Evolutionary conservation across 805 yeast genomes (phyloP).

Genomic region (Tetrapisispora pingtungensis): DNA sequence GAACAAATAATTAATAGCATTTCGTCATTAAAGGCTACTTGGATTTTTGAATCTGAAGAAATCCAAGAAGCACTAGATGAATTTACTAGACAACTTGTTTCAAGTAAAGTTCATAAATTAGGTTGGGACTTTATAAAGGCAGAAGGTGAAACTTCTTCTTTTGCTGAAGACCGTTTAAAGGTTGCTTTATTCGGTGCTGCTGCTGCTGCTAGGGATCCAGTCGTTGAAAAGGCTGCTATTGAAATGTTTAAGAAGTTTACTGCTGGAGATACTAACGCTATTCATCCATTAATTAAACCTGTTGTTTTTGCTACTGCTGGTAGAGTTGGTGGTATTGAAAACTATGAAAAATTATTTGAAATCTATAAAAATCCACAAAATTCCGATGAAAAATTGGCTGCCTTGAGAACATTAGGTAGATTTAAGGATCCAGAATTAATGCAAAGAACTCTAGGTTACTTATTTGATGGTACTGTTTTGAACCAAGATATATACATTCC

Average conservation of each 20-base stretch:
- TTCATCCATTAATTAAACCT: slow-evolving; percentile 65
- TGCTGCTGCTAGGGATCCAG: slow-evolving; percentile 39
- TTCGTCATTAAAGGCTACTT: slow-evolving; percentile 40
- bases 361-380: slow-evolving; percentile 51
- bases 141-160: slow-evolving; percentile 34
- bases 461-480: slow-evolving; percentile 50
- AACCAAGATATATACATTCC: slow-evolving; percentile 74
- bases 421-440: slow-evolving; percentile 44
- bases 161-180: slow-evolving; percentile 57
- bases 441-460: slow-evolving; percentile 44
- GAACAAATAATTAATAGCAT: slow-evolving; percentile 44
- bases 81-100: slow-evolving; percentile 25
- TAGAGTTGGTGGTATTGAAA: slow-evolving; percentile 47
- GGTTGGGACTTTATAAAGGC: slow-evolving; percentile 51
- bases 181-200: slow-evolving; percentile 53
- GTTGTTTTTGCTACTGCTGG: slow-evolving; percentile 61
- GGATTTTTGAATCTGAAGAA: slow-evolving; percentile 43
- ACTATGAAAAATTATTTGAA: slow-evolving; percentile 51
- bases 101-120: slow-evolving; percentile 40
- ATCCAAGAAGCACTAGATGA: slow-evolving; percentile 39
- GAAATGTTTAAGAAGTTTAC: slow-evolving; percentile 44
- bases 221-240: slow-evolving; percentile 38
- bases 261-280: slow-evolving; percentile 55
- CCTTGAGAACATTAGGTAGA: slow-evolving; percentile 59
- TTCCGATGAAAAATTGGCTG: slow-evolving; percentile 59